Conservation (phyloP, 1,284 basidiomycete genomes). For the Mixia osmundae region DNA sequence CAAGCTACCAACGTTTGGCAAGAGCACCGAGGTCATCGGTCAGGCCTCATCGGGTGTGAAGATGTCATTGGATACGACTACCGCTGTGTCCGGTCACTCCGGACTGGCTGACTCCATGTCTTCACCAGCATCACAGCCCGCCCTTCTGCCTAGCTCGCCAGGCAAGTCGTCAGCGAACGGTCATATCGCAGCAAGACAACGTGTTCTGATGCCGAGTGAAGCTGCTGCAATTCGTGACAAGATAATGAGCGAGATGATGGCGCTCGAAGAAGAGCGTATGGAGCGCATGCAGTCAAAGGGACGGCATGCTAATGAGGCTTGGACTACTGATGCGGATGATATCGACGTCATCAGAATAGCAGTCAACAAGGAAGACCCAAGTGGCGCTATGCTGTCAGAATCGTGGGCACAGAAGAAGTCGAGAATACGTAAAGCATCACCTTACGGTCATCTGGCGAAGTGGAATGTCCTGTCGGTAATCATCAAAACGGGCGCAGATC, state of each 20-base stretch:
- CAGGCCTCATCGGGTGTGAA: slow-evolving; percentile 11
- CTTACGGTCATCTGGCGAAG: slow-evolving; percentile 78
- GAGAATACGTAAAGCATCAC: slow-evolving; percentile 72
- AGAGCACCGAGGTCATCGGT: slow-evolving; percentile 5
- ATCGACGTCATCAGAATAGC: slow-evolving; percentile 54
- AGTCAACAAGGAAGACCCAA: slow-evolving; percentile 90
- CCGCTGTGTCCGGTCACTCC: slow-evolving; percentile 12
- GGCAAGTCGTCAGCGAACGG: too few species aligned
- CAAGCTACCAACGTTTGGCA: slow-evolving; percentile 6
- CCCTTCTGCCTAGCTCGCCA: background rate
- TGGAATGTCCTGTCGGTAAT: slow-evolving; percentile 67
- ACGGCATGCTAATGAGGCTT: slow-evolving; percentile 1
- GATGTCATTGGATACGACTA: slow-evolving; percentile 12
- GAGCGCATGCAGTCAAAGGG: slow-evolving; percentile 53
- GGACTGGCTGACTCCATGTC: slow-evolving; percentile 10
- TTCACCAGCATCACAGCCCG: background rate
- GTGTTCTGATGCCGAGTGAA: slow-evolving; percentile 42
- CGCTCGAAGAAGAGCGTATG: slow-evolving; percentile 89
- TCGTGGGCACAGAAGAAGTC: slow-evolving; percentile 88
- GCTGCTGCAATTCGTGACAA: slow-evolving; percentile 74
- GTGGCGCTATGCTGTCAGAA: slow-evolving; percentile 77
- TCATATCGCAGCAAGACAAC: slow-evolving; percentile 10
- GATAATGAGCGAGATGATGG: slow-evolving; percentile 98
- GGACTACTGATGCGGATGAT: slow-evolving; percentile 12
- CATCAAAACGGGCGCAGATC: slow-evolving; percentile 90